Base-by-base conservation (phyloP, 441 rosid genomes). In the Gossypium gossypioides region DNA sequence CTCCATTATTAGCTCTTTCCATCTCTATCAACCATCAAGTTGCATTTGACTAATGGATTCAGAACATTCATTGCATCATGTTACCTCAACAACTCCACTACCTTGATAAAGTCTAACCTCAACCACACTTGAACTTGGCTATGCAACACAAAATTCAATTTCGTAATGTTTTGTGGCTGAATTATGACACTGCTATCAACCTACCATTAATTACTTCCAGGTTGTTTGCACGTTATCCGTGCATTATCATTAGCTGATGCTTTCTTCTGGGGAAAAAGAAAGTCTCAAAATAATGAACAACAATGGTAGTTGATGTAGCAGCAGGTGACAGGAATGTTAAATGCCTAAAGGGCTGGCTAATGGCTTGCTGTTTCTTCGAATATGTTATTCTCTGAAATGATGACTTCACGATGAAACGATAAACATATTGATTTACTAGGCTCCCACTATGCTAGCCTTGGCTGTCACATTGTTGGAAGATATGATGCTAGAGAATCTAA, bases 61-160 rank as follows among this genome's bases (percentile, higher is more conserved):
- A 32, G 69, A 50, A 56, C 68, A 37, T 42, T 60, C 56, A 40
- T 42, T 37, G 6, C 34, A 40, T 60, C 63, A 50, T 13, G 60
- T 68, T 32, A 32, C 34, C 71, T 48, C 68, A 68, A 64, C 46
- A 32, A 68, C 62, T n/a, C 29, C 48, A 32, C 54, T 68, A 61
- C 60, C 27, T 22, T 59, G 62, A 68, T 3, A 34, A 50, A 48
- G 37, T n/a, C 72, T 19, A 32, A 46, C 25, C 68, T 6, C 51
- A 68, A 32, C 68, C 66, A 57, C 19, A 62, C 13, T 59, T 24
- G 19, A 12, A 40, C 19, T 19, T 65, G 52, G 68, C 62, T 58
- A 51, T 29, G 48, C 29, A 69, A 15, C 8, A 7, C 46, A 61
- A n/a, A 13, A 54, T 52, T 59, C 68, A 50, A 18, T 18, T 34